Evolutionary conservation across 2,329 filamentous ascomycete species (phyloP).

Genomic region (Blumeriella jaapii): DNA sequence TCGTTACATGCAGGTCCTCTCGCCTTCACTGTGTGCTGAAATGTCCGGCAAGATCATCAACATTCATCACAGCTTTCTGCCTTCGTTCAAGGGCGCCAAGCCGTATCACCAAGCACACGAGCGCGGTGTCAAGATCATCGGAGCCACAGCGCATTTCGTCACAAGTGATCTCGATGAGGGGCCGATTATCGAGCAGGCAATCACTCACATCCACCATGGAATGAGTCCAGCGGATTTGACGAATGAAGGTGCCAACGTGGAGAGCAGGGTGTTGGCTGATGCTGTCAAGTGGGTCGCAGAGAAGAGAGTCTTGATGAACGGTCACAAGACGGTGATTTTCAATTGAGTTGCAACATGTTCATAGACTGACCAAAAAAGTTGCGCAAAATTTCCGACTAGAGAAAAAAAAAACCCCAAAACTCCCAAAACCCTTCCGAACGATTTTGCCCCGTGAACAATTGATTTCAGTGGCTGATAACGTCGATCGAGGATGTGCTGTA

Average conservation of each 20-base stretch:
- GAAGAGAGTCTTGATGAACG: slow-evolving; percentile 66
- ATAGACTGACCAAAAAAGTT: too few species aligned
- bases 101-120: slow-evolving; percentile 84
- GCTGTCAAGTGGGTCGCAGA: slow-evolving; percentile 80
- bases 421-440: too few species aligned
- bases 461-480: too few species aligned
- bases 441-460: too few species aligned
- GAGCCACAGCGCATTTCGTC: slow-evolving; percentile 76
- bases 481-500: too few species aligned
- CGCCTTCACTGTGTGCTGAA: slow-evolving; percentile 58
- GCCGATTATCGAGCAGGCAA: slow-evolving; percentile 78
- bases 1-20: slow-evolving; percentile 81
- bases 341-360: too few species aligned
- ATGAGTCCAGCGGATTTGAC: slow-evolving; percentile 67
- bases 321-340: slow-evolving; percentile 72
- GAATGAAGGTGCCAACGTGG: slow-evolving; percentile 71
- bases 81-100: slow-evolving; percentile 78
- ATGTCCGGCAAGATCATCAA: slow-evolving; percentile 88
- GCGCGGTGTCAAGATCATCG: slow-evolving; percentile 79
- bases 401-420: too few species aligned
- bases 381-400: too few species aligned
- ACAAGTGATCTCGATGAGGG: slow-evolving; percentile 78
- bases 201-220: slow-evolving; percentile 64
- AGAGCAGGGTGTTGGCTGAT: slow-evolving; percentile 70
- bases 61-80: slow-evolving; percentile 81